Percentiles rank a stretch among this genome's conserved stretches.
Conservation (phyloP, 805 yeast genomes). For the Candida golubevii region DNA sequence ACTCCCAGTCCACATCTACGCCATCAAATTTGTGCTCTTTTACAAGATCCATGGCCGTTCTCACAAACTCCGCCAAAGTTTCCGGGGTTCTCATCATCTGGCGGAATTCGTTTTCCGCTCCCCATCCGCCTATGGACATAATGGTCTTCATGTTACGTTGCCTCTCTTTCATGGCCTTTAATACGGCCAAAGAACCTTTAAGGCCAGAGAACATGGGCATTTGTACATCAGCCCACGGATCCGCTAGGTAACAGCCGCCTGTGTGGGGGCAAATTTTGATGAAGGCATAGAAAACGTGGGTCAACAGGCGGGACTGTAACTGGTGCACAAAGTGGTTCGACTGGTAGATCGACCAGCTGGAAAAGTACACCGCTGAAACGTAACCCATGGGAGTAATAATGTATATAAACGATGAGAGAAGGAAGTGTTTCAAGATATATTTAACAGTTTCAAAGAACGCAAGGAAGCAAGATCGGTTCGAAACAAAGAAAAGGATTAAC, state of each 20-base stretch:
- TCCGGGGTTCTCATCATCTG: conserved; percentile 14
- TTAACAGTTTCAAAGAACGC: no score
- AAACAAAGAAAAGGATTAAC: no score
- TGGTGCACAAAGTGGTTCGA: conserved; percentile 52
- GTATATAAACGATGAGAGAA: no score
- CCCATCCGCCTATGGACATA: conserved; percentile 83
- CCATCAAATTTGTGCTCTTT: conserved; percentile 74
- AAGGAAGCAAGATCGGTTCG: no score
- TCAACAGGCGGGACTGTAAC: conserved; percentile 51
- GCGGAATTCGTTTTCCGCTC: conserved; percentile 43
- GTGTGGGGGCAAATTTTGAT: conserved; percentile 50
- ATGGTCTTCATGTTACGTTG: conserved; percentile 46
- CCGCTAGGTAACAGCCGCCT: conserved; percentile 54
- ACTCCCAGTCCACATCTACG: conserved; percentile 93
- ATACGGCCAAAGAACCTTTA: conserved; percentile 11
- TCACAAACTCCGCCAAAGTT: conserved; percentile 44
- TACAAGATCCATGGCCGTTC: conserved; percentile 45
- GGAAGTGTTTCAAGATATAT: no score
- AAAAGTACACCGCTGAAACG: conserved; percentile 37
- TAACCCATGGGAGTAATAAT: conserved; percentile 1
- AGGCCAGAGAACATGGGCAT: conserved; percentile 37
- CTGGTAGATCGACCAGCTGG: conserved; percentile 44
- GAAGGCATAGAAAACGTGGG: conserved; percentile 80
- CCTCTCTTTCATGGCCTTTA: conserved; percentile 44
- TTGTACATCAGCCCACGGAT: conserved; percentile 62